Conservation (phyloP, 257 asterid genomes). For the Oldenlandia corymbosa region DNA sequence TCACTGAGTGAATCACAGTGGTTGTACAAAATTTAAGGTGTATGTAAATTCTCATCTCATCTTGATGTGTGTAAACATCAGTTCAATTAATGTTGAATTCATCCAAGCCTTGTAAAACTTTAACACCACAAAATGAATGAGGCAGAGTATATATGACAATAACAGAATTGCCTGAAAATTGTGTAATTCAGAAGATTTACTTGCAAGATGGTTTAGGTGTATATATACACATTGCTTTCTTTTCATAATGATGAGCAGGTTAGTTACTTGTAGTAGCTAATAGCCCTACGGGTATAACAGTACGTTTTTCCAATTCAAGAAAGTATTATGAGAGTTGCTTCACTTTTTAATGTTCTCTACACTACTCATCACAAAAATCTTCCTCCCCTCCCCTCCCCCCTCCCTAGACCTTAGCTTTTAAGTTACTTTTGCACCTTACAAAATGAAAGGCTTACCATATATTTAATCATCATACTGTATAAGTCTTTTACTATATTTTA, state of each 20-base stretch:
- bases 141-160: too few relatives aligned
- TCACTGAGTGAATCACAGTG: too few relatives aligned
- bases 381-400: too few relatives aligned
- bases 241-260: background rate
- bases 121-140: too few relatives aligned
- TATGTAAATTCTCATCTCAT: too few relatives aligned
- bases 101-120: too few relatives aligned
- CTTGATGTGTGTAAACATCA: too few relatives aligned
- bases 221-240: background rate
- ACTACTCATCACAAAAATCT: slow-evolving; percentile 21
- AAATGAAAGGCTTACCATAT: slow-evolving; percentile 22
- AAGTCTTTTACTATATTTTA: background rate
- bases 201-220: too few relatives aligned
- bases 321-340: slow-evolving; percentile 36
- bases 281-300: slow-evolving; percentile 7
- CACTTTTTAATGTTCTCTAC: slow-evolving; percentile 20
- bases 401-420: slow-evolving; percentile 73
- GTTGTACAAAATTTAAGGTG: too few relatives aligned
- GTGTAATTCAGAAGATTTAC: too few relatives aligned
- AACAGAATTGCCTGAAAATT: too few relatives aligned
- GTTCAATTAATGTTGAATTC: too few relatives aligned
- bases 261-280: background rate
- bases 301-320: slow-evolving; percentile 40
- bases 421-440: slow-evolving; percentile 62
- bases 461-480: slow-evolving; percentile 15